Conservation (phyloP, 129 eudicot species). For the Artemisia annua region DNA sequence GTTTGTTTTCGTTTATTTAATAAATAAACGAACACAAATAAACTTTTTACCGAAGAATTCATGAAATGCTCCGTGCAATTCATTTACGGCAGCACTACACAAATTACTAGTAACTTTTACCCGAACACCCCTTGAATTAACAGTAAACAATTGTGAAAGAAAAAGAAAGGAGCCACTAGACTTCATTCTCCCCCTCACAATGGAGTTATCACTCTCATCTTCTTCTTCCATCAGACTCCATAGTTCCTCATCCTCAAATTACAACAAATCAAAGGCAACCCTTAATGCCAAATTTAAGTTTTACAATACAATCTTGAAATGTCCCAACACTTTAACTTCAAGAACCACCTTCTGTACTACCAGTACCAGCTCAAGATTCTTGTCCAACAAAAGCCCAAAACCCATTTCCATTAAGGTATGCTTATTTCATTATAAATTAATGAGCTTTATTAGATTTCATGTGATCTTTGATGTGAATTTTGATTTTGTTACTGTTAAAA, state of each 20-base stretch:
- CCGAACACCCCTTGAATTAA: too few species aligned
- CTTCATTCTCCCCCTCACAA: slow-evolving; percentile 33
- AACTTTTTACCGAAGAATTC: too few species aligned
- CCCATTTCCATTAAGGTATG: slow-evolving; percentile 45
- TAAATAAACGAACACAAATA: too few species aligned
- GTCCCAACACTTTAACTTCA: slow-evolving; percentile 19
- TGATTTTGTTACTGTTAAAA: background rate
- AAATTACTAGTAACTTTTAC: too few species aligned
- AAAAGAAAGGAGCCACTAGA: background rate
- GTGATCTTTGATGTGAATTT: too few species aligned
- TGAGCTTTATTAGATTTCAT: background rate
- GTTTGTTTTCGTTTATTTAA: too few species aligned
- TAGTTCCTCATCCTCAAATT: background rate
- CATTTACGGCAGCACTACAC: too few species aligned
- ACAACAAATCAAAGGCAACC: background rate
- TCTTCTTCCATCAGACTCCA: too few species aligned
- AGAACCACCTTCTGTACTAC: slow-evolving; percentile 18
- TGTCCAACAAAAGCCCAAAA: background rate
- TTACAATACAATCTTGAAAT: slow-evolving; percentile 9
- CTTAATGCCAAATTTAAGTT: slow-evolving; percentile 10
- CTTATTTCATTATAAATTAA: background rate
- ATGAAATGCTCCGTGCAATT: too few species aligned
- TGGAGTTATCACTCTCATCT: slow-evolving; percentile 58
- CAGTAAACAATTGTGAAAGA: slow-evolving; percentile 11
- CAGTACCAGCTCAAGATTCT: slow-evolving; percentile 25